Evolutionary conservation across 164 flowering plant species (phyloP), one percentile per base, ranked within the genome.

Genomic region (Annona cherimola): DNA sequence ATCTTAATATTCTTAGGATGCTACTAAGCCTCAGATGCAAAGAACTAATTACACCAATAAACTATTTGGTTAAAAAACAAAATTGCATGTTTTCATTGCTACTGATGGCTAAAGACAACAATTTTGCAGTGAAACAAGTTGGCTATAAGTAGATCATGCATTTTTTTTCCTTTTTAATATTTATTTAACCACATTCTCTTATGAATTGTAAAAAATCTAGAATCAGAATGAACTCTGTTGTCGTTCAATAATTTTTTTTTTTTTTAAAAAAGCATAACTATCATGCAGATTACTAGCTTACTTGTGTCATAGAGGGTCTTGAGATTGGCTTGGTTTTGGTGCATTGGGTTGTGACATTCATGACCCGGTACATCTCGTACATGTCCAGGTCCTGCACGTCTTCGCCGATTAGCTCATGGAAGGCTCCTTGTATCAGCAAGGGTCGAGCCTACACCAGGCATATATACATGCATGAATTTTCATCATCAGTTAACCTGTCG

Each of bases 271-370:
- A 16, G n/a, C 7, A 60, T 5, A 0, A 60, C 26, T 3, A 0
- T 11, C 26, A 19, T 60, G n/a, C 5, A 60, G 8, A 12, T 12
- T 16, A 39, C n/a, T 7, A 66, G 43, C 54, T 73, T 42, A 78
- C 83, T 72, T 78, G 64, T 14, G 74, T 71, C 75, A 78, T 78
- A 45, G n/a, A 68, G 9, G 79, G 81, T 44, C 83, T 59, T 12
- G 77, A 74, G 45, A 43, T 46, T 18, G 79, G 67, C 35, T 54
- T 76, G 14, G 76, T n/a, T 61, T 57, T 74, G 9, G 79, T 81
- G 77, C 83, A 81, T 55, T 66, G 77, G 26, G 79, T 73, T n/a
- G 81, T 83, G 20, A 76, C 79, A 60, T 69, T 16, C 82, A 81
- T 79, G 41, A 79, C 84, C 54, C 68, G 79, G 43, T 75, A 79